A percentile compares a stretch with the other conserved stretches of the same genome.
Conservation (phyloP, 2,329 filamentous ascomycete genomes). For the Botrytis fragariae region DNA sequence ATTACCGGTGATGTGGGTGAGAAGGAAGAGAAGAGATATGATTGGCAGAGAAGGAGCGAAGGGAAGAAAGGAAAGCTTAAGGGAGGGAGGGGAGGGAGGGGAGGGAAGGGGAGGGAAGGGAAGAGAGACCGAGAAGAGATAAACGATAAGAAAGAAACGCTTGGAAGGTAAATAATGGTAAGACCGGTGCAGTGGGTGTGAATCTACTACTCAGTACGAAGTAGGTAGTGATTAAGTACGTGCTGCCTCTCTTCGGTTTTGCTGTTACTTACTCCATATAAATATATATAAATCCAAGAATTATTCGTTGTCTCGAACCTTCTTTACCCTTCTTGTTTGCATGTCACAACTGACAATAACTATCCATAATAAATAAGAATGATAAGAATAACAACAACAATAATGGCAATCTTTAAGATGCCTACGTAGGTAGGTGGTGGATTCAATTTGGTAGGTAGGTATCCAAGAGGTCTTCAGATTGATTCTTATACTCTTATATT, state of each 20-base stretch:
- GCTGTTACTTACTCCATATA: background rate
- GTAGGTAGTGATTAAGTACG: background rate
- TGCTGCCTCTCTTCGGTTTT: background rate
- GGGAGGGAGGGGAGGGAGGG: too few relatives aligned
- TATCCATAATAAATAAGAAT: background rate
- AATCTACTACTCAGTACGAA: background rate
- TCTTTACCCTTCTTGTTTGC: background rate
- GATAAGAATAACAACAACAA: background rate
- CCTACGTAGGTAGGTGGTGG: background rate
- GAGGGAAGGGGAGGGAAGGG: background rate
- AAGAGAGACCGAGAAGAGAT: background rate
- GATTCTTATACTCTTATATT: too few relatives aligned
- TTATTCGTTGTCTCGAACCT: background rate
- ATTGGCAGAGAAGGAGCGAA: background rate
- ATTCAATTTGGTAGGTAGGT: background rate
- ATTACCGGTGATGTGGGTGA: background rate
- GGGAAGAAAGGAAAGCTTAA: background rate
- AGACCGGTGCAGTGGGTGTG: background rate
- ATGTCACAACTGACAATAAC: background rate
- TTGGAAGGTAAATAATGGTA: background rate
- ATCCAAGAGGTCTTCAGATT: background rate
- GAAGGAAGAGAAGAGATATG: background rate
- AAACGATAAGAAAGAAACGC: background rate
- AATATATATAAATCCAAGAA: background rate
- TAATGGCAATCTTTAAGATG: background rate